Evolutionary conservation across 495 filamentous ascomycete genomes (phyloP), one percentile per base, ranked within the genome.

Genomic region (Penicillium parvum): DNA sequence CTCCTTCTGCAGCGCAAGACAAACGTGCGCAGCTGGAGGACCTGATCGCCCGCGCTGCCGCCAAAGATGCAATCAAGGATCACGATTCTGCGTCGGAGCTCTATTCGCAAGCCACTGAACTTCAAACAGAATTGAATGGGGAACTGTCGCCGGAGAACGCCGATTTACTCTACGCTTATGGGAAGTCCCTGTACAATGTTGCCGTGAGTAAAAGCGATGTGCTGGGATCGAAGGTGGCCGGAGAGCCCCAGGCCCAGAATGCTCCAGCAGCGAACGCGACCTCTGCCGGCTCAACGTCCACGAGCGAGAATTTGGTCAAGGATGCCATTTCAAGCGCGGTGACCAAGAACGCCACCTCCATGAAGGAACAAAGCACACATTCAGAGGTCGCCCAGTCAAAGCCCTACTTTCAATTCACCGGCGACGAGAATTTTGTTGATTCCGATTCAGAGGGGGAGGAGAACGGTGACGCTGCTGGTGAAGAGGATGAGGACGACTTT

Each of bases 171-270:
- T 99, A 89, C 62, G 77, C 84, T 39, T 99, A 99, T 66, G 92
- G 94, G 12, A 86, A 90, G 55, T 84, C 86, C 28, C 74, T 97
- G 11, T 96, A 92, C 73, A 86, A 91, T 57, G 85, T 96, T 43
- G 92, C 90, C 14, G 84, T 96, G 51, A 84, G 78, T 64, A 96
- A 92, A 58, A 95, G 88, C 57, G 91, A 96, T 61, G 91, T 98
- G 19, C 74, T 98, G 22, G 92, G 92, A 46, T 83, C 82, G 7
- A 86, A 85, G 56, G 82, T 90, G 1, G 78, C 83, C 6, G 71
- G 72, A 2, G 82, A 86, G 37, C 37, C 60, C 11, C 61, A 81
- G 50, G 52, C 53, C 10, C 56, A 73, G 41, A 45, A 21, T 30
- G 32, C 47, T 15, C 34, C 57, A 29, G 19, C 44, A 23, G 47